A percentile compares a stretch with the other conserved stretches of the same genome.
Evolutionary conservation across 2,329 filamentous ascomycete species (phyloP).

Genomic region (Colletotrichum lindemuthianum): DNA sequence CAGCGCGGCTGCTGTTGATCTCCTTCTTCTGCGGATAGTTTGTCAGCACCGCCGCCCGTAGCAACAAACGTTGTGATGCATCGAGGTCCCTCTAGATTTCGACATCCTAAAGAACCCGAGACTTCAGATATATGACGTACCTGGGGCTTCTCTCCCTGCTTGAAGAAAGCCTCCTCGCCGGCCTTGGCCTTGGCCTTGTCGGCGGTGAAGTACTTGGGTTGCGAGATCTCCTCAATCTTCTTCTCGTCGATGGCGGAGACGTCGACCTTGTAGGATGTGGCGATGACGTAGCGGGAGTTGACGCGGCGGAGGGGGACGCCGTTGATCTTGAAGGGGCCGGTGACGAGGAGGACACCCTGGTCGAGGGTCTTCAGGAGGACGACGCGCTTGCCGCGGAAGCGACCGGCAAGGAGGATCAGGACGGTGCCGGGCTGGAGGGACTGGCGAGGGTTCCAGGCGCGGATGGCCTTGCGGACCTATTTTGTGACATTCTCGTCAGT

Average conservation of each 20-base stretch:
- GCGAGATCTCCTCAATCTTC: conserved; percentile 84
- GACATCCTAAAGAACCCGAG: no score
- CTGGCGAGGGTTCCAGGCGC: conserved; percentile 85
- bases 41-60: no score
- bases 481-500: conserved; percentile 29
- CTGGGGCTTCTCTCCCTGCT: conserved; percentile 98
- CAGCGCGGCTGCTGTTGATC: conserved; percentile 88
- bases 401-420: conserved; percentile 98
- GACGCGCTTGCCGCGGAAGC: conserved; percentile 99
- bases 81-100: no score
- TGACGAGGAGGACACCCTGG: conserved; percentile 98
- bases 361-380: conserved; percentile 97
- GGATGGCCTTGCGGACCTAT: conserved; percentile 94
- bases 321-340: conserved; percentile 99
- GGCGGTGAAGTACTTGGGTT: conserved; percentile 92
- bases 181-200: conserved; percentile 97
- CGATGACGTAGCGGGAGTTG: conserved; percentile 93
- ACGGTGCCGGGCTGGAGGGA: conserved; percentile 94
- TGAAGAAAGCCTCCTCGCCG: conserved; percentile 98
- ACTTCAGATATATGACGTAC: conserved; percentile 62
- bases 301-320: conserved; percentile 96
- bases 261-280: conserved; percentile 86
- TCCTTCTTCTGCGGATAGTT: conserved; percentile 85
- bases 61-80: no score
- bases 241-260: conserved; percentile 86